Percentiles rank a stretch among this genome's conserved stretches.
Evolutionary conservation across 2,329 filamentous ascomycete species (phyloP).

Genomic region (Arthrobotrys conoides): DNA sequence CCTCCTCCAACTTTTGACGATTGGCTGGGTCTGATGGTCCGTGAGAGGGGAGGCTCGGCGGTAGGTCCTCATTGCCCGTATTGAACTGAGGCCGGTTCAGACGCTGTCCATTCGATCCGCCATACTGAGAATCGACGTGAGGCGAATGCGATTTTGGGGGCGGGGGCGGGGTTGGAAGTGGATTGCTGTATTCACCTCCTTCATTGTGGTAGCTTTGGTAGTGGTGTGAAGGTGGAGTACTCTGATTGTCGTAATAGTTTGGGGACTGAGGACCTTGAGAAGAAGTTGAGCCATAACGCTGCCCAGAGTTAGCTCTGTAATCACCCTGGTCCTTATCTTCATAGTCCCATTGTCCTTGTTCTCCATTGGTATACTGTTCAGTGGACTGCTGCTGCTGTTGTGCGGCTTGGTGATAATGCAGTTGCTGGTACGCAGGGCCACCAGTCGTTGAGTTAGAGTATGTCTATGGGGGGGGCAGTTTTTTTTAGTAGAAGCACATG

Average conservation of each 20-base stretch:
- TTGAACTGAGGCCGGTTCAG: constrained; percentile 25
- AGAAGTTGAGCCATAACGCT: constrained; percentile 41
- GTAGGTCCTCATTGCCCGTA: constrained; percentile 32
- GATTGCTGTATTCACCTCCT: constrained; percentile 58
- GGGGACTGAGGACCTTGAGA: constrained; percentile 39
- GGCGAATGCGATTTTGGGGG: constrained; percentile 65
- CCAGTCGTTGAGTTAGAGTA: constrained; percentile 29
- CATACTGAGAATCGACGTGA: constrained; percentile 27
- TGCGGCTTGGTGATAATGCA: constrained; percentile 45
- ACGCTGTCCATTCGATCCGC: constrained; percentile 36
- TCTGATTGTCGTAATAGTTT: constrained; percentile 48
- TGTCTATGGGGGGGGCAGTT: background rate
- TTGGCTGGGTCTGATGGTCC: constrained; percentile 24
- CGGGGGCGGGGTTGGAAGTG: constrained; percentile 63
- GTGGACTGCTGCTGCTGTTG: constrained; percentile 10
- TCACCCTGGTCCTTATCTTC: constrained; percentile 45
- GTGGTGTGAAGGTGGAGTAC: constrained; percentile 32
- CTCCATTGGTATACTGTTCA: constrained; percentile 42
- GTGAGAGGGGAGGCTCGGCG: constrained; percentile 46
- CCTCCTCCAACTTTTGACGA: constrained; percentile 48
- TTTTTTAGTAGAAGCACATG: constrained; percentile 15
- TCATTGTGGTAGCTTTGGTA: constrained; percentile 50
- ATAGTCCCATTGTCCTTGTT: constrained; percentile 50
- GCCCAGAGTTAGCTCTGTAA: constrained; percentile 29
- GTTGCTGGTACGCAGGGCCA: constrained; percentile 44